Evolutionary conservation across 202 grass and related monocot species (phyloP), one percentile per base, ranked within the genome.

Genomic region (Elaeis oleifera): DNA sequence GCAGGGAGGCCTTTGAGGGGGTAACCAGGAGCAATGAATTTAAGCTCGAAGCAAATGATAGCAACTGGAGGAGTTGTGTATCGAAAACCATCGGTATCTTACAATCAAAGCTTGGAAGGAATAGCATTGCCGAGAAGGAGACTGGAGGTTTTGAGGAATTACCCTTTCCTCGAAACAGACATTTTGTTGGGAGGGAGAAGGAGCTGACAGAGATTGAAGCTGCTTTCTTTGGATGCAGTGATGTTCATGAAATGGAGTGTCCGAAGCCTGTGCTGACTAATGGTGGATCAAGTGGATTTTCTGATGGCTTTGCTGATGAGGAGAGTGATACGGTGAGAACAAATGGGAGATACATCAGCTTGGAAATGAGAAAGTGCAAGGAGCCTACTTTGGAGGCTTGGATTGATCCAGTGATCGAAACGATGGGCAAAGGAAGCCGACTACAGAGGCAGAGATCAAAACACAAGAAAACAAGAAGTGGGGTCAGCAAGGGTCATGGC

Each of bases 171-270:
- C 83, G 88, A 51, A 99, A 99, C 51, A 56, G 80, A 24, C 76
- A 99, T 78, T 99, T 99, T 22, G 85, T 89, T 0, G 94, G 94
- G 24, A 85, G 94, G 82, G 94, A 99, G 67, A 99, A 99, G 74
- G 94, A 99, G 76, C 67, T 99, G 50, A 76, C 67, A 1, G 94
- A 99, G 75, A 94, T 99, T 0, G 94, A 99, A 57, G 78, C 82
- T 4, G 51, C 82, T 27, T 86, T 99, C 61, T 99, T 99, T 16
- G 82, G 88, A 17, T 94, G 78, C 55, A 80, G 69, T 0, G 88
- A 89, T 80, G 79, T 81, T 66, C 88, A 87, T 19, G 88, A 94
- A 60, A 78, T 86, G 39, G 88, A 99, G 62, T 80, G 82, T 67
- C 59, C 78, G 16, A 86, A 80, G 68, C 67, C 62, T 58, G 74